Base-by-base conservation (phyloP, 768 basidiomycete genomes). In the Albatrellus ellisii region DNA sequence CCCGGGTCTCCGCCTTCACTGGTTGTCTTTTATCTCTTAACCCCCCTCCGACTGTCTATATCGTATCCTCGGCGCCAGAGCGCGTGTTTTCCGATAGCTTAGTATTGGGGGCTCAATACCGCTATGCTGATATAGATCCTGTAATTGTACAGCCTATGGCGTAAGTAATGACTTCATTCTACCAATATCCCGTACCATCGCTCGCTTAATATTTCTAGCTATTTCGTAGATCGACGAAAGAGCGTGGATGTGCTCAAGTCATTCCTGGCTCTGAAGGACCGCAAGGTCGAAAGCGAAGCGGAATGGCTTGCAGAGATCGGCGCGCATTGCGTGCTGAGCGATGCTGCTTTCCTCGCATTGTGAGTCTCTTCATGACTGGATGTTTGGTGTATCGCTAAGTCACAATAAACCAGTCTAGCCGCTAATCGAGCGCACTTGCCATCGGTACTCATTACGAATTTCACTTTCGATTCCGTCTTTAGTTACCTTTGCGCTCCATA, bases 401-500 rank as follows among this genome's bases (percentile, higher is more conserved):
- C 21, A 20, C 2, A n/a, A n/a, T 41, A 14, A 20, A 17, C 32
- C 46, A 83, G 80, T 51, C 65, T 79, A 26, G 80, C 83, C 1
- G 84, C 81, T 2, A 72, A 75, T 34, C 55, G 62, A 27, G 70
- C 75, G 0, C 67, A 70, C 1, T 63, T 86, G n/a, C 84, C 82
- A 1, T 78, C 79, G 1, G 64, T 77, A 29, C 62, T 88, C 14
- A 69, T 86, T 48, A 84, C 82, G 33, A 88, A 88, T 61, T 88
- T 88, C 55, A 79, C 82, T 0, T 88, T 87, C 57, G 83, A 88
- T 59, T 79, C 83, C 1, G 82, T 85, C 10, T 88, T 79, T 56
- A 81, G 79, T 47, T 85, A 77, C 48, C 75, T 86, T 15, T 71
- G 77, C 3, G 74, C 79, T 0, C 56, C 67, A 3, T 56, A 77